Conservation (phyloP, 2,329 filamentous ascomycete species). For the Cordyceps cateniannulata region DNA sequence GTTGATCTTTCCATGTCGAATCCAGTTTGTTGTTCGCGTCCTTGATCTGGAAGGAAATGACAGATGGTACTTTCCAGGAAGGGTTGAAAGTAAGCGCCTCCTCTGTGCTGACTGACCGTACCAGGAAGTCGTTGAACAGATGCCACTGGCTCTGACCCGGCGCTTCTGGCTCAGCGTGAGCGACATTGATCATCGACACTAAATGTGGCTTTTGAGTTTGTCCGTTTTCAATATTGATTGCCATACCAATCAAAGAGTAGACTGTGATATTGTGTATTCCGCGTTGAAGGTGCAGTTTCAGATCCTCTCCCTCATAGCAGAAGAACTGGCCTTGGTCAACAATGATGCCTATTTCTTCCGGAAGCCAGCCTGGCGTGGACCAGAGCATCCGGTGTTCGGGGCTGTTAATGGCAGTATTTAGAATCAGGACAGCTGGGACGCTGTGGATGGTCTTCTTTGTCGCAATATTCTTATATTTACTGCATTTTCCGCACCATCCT, state of each 20-base stretch:
- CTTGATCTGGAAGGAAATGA: constrained; percentile 81
- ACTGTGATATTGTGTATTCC: constrained; percentile 76
- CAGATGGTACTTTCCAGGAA: constrained; percentile 86
- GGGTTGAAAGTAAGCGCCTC: constrained; percentile 88
- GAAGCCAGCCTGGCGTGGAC: constrained; percentile 85
- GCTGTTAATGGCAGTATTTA: constrained; percentile 72
- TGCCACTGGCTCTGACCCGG: constrained; percentile 74
- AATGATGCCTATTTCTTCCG: constrained; percentile 88
- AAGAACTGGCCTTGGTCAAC: constrained; percentile 87
- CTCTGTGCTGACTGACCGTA: constrained; percentile 68
- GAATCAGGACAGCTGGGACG: constrained; percentile 77
- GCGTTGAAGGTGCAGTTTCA: constrained; percentile 71
- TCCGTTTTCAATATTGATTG: constrained; percentile 81
- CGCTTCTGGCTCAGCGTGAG: constrained; percentile 55
- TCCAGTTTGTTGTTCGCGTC: constrained; percentile 76
- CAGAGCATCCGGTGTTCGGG: constrained; percentile 74
- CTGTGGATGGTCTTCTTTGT: constrained; percentile 79
- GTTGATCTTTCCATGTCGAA: constrained; percentile 73
- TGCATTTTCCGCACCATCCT: constrained; percentile 90
- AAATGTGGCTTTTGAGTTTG: constrained; percentile 84
- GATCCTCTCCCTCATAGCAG: constrained; percentile 88
- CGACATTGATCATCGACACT: constrained; percentile 81
- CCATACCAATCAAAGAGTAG: constrained; percentile 86
- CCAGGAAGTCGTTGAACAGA: constrained; percentile 94
- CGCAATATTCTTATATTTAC: constrained; percentile 80